A percentile compares a stretch with the other conserved stretches of the same genome.
Evolutionary conservation across 2,329 filamentous ascomycete genomes (phyloP).

Genomic region (Exutisphaerella laricina): DNA sequence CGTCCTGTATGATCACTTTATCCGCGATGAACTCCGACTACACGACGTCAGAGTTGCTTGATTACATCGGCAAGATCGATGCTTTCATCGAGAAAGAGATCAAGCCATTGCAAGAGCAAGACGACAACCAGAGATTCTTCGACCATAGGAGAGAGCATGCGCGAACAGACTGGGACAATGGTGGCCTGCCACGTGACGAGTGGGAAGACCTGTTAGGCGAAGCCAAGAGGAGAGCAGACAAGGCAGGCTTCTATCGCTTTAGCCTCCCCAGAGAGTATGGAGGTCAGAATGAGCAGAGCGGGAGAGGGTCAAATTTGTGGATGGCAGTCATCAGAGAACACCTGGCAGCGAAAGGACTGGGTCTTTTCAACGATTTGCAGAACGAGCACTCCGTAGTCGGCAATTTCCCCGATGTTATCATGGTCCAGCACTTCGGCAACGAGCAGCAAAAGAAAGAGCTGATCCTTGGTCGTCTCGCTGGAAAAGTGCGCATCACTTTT

Average conservation of each 20-base stretch:
- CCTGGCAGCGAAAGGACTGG: slow-evolving; percentile 53
- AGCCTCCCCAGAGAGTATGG: slow-evolving; percentile 53
- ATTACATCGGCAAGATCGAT: slow-evolving; percentile 49
- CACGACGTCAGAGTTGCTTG: slow-evolving; percentile 4
- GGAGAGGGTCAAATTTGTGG: slow-evolving; percentile 51
- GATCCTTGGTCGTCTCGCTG: slow-evolving; percentile 49
- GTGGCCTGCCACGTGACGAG: slow-evolving; percentile 52
- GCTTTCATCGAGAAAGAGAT: slow-evolving; percentile 53
- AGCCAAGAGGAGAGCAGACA: slow-evolving; percentile 49
- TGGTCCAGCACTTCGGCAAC: slow-evolving; percentile 57
- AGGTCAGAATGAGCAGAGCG: slow-evolving; percentile 43
- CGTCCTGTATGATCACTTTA: background rate
- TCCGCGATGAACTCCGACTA: slow-evolving; percentile 3
- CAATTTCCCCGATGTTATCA: slow-evolving; percentile 58
- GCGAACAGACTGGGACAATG: slow-evolving; percentile 56
- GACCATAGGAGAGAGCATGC: slow-evolving; percentile 59
- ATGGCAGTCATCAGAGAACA: slow-evolving; percentile 59
- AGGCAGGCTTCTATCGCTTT: slow-evolving; percentile 57
- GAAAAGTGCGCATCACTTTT: slow-evolving; percentile 54
- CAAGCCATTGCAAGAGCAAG: slow-evolving; percentile 48
- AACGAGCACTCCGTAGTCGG: slow-evolving; percentile 59
- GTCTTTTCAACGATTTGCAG: slow-evolving; percentile 59
- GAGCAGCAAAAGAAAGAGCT: slow-evolving; percentile 50
- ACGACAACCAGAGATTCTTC: slow-evolving; percentile 61
- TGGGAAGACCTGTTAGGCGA: slow-evolving; percentile 53